A percentile compares a stretch with the other conserved stretches of the same genome.
phyloP scores from a whole-genome alignment of 2,329 filamentous ascomycete genomes.

The Juglanconis juglandina region DNA sequence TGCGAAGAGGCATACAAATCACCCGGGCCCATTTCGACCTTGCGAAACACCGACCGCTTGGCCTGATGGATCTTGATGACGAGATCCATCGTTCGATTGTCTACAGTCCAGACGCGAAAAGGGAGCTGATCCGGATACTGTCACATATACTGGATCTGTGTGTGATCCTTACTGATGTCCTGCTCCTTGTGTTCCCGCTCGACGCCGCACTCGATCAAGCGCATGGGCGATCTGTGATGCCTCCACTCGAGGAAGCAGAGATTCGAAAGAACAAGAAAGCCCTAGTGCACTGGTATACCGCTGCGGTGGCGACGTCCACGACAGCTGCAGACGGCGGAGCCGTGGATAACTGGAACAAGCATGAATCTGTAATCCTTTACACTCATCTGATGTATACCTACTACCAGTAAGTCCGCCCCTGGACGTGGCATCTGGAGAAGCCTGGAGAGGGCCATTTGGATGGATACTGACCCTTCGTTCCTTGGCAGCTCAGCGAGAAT shows the following conservation, averaged over 20 bases:
- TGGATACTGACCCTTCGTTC: neutral
- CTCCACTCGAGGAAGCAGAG: conserved; percentile 31
- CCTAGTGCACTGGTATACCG: conserved; percentile 38
- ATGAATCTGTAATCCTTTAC: conserved; percentile 41
- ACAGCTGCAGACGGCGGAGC: conserved; percentile 26
- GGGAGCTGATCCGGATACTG: conserved; percentile 40
- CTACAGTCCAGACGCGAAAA: conserved; percentile 44
- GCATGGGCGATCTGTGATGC: neutral
- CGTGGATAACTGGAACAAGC: conserved; percentile 39
- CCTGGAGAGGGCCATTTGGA: neutral
- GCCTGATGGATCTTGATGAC: conserved; percentile 40
- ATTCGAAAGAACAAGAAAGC: conserved; percentile 34
- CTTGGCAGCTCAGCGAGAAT: neutral
- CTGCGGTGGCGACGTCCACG: conserved; percentile 32
- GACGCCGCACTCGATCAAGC: conserved; percentile 28
- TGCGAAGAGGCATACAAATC: conserved; percentile 45
- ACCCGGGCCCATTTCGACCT: conserved; percentile 39
- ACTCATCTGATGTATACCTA: conserved; percentile 50
- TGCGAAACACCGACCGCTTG: conserved; percentile 34
- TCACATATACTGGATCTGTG: conserved; percentile 44
- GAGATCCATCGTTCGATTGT: conserved; percentile 43
- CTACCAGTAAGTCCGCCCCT: conserved; percentile 42
- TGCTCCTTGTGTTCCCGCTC: conserved; percentile 42
- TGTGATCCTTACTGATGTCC: conserved; percentile 43
- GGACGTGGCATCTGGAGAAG: neutral